A percentile compares a stretch with the other conserved stretches of the same genome.
Evolutionary conservation across 495 filamentous ascomycete species (phyloP).

Genomic region (Polyplosphaeria fusca): DNA sequence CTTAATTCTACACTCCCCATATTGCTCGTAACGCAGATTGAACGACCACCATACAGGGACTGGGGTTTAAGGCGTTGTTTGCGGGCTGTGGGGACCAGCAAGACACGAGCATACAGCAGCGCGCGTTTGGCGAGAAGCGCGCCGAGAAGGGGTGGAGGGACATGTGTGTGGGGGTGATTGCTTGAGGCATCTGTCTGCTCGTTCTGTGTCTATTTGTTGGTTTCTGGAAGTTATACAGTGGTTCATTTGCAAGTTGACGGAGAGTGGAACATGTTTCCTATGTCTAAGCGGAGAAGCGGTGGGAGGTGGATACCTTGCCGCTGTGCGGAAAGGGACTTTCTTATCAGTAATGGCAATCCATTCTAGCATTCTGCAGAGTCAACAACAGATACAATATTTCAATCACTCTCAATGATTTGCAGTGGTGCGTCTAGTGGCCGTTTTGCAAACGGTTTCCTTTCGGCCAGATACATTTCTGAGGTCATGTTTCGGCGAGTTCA

Average conservation of each 20-base stretch:
- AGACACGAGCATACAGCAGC: not conserved
- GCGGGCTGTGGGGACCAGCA: conserved; percentile 5
- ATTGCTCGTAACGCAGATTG: conserved; percentile 28
- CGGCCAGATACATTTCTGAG: too few species aligned
- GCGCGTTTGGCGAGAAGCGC: conserved; percentile 7
- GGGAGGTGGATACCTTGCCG: conserved; percentile 8
- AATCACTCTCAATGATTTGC: too few species aligned
- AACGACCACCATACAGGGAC: conserved; percentile 12
- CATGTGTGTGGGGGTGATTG: not conserved
- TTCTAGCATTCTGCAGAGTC: conserved; percentile 20
- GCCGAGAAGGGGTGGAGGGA: not conserved
- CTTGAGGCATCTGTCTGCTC: conserved; percentile 6
- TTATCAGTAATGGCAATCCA: not conserved
- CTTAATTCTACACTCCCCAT: conserved; percentile 15
- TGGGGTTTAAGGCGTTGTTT: conserved; percentile 19
- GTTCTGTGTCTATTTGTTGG: conserved; percentile 2
- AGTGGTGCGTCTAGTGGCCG: too few species aligned
- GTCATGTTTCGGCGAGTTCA: too few species aligned
- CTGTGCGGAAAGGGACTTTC: conserved; percentile 23
- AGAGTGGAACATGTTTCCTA: not conserved
- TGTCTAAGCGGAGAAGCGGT: not conserved
- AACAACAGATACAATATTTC: conserved; percentile 21
- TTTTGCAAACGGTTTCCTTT: too few species aligned
- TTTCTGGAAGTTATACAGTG: not conserved
- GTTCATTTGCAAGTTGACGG: not conserved